phyloP scores from a whole-genome alignment of 2,329 filamentous ascomycete species.

The Furcasterigmium sp. region DNA sequence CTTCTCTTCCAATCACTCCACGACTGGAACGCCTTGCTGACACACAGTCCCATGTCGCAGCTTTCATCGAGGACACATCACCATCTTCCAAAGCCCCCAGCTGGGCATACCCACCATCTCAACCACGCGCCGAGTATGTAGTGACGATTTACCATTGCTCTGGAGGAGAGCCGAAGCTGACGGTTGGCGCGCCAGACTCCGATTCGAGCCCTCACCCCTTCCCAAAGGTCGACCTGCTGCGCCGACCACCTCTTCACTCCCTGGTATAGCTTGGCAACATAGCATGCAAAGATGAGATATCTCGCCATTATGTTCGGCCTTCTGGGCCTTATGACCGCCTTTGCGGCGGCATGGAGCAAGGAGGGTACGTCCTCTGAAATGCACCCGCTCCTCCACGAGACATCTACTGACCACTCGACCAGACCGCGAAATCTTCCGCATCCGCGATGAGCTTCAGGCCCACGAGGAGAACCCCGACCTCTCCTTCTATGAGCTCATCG shows the following conservation, averaged over 20 bases:
- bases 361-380: constrained; percentile 54
- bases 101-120: too few relatives aligned
- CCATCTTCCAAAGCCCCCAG: too few relatives aligned
- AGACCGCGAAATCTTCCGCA: constrained; percentile 98
- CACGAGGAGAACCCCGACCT: constrained; percentile 66
- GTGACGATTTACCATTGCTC: too few relatives aligned
- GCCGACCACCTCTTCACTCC: not conserved
- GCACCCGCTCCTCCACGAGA: not conserved
- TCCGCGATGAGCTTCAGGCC: constrained; percentile 77
- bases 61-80: too few relatives aligned
- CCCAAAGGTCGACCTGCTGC: not conserved
- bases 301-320: constrained; percentile 63
- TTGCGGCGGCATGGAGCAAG: constrained; percentile 77
- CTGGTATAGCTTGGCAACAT: not conserved
- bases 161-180: too few relatives aligned
- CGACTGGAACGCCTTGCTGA: not conserved
- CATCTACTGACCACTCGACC: constrained; percentile 7
- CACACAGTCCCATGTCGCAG: too few relatives aligned
- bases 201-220: not conserved
- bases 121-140: too few relatives aligned
- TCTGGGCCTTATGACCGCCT: constrained; percentile 58
- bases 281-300: constrained; percentile 63
- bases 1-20: not conserved
- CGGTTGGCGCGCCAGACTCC: not conserved
- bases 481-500: constrained; percentile 94